Percentiles rank a stretch among this genome's conserved stretches.
Evolutionary conservation across 2,329 filamentous ascomycete genomes (phyloP).

Genomic region (Hansfordia pulvinata): DNA sequence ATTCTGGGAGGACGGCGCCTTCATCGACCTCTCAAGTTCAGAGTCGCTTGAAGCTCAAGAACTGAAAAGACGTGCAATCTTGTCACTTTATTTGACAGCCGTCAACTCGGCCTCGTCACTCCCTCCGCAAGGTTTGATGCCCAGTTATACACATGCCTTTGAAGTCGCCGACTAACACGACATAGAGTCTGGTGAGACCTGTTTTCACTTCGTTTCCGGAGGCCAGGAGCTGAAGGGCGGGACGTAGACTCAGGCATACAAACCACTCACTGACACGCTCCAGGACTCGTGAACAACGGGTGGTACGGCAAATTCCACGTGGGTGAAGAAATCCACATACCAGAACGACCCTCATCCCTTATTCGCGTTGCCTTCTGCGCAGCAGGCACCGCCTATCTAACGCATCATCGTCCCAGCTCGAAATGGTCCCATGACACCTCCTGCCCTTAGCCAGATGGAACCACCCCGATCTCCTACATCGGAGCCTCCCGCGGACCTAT

Average conservation of each 20-base stretch:
- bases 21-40: constrained; percentile 31
- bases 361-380: too few species aligned
- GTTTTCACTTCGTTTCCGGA: too few species aligned
- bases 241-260: too few species aligned
- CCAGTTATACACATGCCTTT: background rate
- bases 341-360: too few species aligned
- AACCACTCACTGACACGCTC: too few species aligned
- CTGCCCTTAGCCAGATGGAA: constrained; percentile 36
- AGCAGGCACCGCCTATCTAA: too few species aligned
- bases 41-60: constrained; percentile 27
- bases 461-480: constrained; percentile 27
- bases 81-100: constrained; percentile 37
- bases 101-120: constrained; percentile 35
- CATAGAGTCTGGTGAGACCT: constrained; percentile 8
- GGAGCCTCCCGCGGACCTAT: constrained; percentile 31
- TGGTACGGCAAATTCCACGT: constrained; percentile 43
- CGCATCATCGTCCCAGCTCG: constrained; percentile 19
- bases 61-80: constrained; percentile 35
- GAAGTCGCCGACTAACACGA: constrained; percentile 2
- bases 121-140: constrained; percentile 26
- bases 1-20: constrained; percentile 36
- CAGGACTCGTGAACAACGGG: constrained; percentile 36
- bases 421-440: constrained; percentile 40
- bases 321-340: too few species aligned
- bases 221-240: too few species aligned